Evolutionary conservation across 176 grass and related monocot genomes (phyloP).

Genomic region (Typha latifolia): DNA sequence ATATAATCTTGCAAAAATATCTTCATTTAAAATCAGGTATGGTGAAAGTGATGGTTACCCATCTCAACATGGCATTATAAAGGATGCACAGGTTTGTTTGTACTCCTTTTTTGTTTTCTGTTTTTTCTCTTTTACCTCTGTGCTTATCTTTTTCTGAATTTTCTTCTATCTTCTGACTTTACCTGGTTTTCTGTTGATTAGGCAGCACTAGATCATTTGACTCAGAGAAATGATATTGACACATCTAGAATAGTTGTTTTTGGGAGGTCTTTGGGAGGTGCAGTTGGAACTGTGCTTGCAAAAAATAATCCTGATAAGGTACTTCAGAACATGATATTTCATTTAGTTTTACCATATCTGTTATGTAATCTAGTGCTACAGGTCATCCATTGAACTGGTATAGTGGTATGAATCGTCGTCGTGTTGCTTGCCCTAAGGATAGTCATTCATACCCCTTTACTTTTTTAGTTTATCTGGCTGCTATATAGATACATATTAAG

Average conservation of each 20-base stretch:
- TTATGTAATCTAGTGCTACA: too few species aligned
- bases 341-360: neutral
- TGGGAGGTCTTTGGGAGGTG: conserved; percentile 97
- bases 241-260: conserved; percentile 88
- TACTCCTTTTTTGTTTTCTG: conserved; percentile 20
- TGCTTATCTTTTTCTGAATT: conserved; percentile 14
- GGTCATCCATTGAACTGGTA: too few species aligned
- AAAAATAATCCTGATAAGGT: conserved; percentile 98
- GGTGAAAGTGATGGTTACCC: conserved; percentile 93
- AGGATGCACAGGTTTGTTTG: conserved; percentile 81
- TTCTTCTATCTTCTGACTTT: neutral
- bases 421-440: too few species aligned
- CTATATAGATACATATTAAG: neutral
- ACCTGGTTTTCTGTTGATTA: conserved; percentile 25
- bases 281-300: conserved; percentile 83
- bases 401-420: too few species aligned
- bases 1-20: neutral
- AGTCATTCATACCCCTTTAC: neutral
- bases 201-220: conserved; percentile 96
- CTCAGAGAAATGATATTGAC: conserved; percentile 86
- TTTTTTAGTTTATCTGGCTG: neutral
- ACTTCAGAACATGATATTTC: neutral
- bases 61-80: conserved; percentile 90
- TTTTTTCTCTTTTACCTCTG: conserved; percentile 17
- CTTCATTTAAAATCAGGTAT: conserved; percentile 43